Percentiles rank a stretch among this genome's conserved stretches.
Conservation (phyloP, 805 yeast genomes). For the Tetrapisispora iriomotensis region DNA sequence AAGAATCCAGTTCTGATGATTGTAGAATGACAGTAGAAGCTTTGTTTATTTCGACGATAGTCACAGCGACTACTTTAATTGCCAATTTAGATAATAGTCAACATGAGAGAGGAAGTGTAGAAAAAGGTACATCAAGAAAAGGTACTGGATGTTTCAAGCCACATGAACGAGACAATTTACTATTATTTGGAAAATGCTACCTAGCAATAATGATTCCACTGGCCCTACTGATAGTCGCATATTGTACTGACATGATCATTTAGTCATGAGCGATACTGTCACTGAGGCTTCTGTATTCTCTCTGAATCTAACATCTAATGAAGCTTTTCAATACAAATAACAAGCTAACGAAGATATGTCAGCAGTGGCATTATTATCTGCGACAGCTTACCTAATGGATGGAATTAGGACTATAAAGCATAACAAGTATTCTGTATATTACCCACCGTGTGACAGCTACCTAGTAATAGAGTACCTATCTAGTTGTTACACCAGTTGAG, state of each 20-base stretch:
- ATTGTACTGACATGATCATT: neutral
- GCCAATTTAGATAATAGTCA: no score
- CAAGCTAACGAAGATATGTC: neutral
- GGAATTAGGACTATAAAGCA: neutral
- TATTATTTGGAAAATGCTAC: no score
- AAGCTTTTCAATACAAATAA: neutral
- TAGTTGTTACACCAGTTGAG: slow-evolving; percentile 3
- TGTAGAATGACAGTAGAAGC: no score
- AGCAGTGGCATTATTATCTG: neutral
- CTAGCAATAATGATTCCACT: no score
- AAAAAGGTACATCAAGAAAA: no score
- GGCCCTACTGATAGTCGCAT: neutral
- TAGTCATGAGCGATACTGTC: neutral
- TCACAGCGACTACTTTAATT: no score
- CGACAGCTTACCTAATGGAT: neutral
- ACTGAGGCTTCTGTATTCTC: neutral
- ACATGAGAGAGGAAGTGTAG: no score
- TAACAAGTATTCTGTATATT: neutral
- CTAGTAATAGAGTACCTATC: no score
- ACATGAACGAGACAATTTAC: no score
- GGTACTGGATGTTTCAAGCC: no score
- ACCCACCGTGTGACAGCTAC: neutral
- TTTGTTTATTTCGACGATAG: no score
- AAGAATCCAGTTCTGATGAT: no score
- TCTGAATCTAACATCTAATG: neutral